Percentiles rank a stretch among this genome's conserved stretches.
Evolutionary conservation across 1,139 yeast genomes (phyloP).

Genomic region (Suhomyces atakaporum): DNA sequence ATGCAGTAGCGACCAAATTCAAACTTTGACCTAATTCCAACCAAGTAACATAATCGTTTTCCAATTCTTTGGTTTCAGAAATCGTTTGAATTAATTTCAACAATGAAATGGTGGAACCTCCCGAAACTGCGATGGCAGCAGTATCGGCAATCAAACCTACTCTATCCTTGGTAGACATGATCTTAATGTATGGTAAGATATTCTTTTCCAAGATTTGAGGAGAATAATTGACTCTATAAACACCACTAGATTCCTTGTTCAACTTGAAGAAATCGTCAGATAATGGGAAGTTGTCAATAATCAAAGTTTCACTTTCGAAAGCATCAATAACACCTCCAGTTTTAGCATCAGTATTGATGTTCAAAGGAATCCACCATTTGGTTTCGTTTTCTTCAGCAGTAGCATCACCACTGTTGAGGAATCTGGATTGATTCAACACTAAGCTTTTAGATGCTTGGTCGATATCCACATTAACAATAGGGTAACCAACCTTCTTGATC

Average conservation of each 20-base stretch:
- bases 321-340: conserved; percentile 34
- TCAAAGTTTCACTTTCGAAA: conserved; percentile 24
- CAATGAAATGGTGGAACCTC: conserved; percentile 50
- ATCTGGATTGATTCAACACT: conserved; percentile 68
- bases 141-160: conserved; percentile 70
- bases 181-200: conserved; percentile 45
- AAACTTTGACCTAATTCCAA: conserved; percentile 53
- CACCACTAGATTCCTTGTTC: conserved; percentile 64
- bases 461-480: conserved; percentile 67
- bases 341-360: conserved; percentile 26
- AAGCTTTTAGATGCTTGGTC: conserved; percentile 38
- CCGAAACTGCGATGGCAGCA: conserved; percentile 61
- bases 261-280: conserved; percentile 50
- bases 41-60: conserved; percentile 67
- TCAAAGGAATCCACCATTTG: conserved; percentile 77
- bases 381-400: conserved; percentile 52
- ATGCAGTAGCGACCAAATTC: conserved; percentile 43
- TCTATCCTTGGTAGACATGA: conserved; percentile 58
- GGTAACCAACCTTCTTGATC: conserved; percentile 84
- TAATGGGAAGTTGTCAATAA: conserved; percentile 27
- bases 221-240: conserved; percentile 68
- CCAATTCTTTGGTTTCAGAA: conserved; percentile 42
- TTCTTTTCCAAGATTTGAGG: conserved; percentile 44
- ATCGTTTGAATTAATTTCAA: conserved; percentile 46
- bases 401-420: conserved; percentile 77